Evolutionary conservation across 257 asterid species (phyloP).

Genomic region (Solanum pinnatisectum): DNA sequence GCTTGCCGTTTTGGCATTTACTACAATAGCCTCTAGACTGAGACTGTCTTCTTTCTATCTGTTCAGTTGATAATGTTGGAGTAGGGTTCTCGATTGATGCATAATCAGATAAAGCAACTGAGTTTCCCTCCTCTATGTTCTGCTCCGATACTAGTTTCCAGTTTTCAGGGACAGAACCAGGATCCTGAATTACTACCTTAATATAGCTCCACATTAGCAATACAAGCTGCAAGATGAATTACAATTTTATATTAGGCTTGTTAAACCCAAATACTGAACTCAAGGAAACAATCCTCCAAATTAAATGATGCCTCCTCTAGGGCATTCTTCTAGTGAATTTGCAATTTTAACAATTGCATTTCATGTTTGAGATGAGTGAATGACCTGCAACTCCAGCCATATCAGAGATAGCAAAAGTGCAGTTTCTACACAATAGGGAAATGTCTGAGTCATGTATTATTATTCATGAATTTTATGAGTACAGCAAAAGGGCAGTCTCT

Average conservation of each 20-base stretch:
- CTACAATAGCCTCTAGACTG: constrained; percentile 38
- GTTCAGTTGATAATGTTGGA: constrained; percentile 30
- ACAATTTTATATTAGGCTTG: constrained; percentile 5
- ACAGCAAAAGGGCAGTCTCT: neutral
- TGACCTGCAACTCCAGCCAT: neutral
- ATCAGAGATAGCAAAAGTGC: neutral
- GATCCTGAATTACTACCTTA: constrained; percentile 62
- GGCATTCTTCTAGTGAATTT: neutral
- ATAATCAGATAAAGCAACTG: constrained; percentile 15
- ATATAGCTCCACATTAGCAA: constrained; percentile 73
- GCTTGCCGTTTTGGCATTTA: constrained; percentile 74
- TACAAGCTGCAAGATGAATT: constrained; percentile 45
- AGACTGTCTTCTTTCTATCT: constrained; percentile 28
- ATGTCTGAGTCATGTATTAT: neutral
- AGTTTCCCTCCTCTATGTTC: constrained; percentile 31
- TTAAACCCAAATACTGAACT: neutral
- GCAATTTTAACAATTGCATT: neutral
- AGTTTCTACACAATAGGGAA: neutral
- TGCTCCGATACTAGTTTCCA: constrained; percentile 38
- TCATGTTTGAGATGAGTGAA: neutral
- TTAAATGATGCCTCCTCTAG: neutral
- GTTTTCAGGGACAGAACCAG: constrained; percentile 75
- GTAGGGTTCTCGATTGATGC: constrained; percentile 17
- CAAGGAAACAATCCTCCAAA: neutral
- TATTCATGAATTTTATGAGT: neutral